phyloP scores from a whole-genome alignment of 495 filamentous ascomycete genomes.

The Penicillium desertorum region DNA sequence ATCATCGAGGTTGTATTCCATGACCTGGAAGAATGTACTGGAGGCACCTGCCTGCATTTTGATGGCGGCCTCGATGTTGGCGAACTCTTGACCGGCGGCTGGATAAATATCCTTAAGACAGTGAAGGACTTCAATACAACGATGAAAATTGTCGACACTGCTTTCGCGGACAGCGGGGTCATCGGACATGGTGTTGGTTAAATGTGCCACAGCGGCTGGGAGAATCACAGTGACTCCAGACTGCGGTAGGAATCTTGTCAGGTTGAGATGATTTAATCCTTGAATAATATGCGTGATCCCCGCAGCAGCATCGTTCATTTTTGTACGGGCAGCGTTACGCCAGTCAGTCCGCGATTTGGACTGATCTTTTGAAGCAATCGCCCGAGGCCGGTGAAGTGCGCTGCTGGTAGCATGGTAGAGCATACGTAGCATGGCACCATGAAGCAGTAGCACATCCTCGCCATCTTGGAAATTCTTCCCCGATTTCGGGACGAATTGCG shows the following conservation, averaged over 20 bases:
- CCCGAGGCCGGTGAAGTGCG: conserved; percentile 80
- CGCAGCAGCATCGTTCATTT: conserved; percentile 71
- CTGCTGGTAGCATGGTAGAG: conserved; percentile 82
- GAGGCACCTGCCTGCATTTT: conserved; percentile 46
- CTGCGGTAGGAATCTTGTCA: conserved; percentile 77
- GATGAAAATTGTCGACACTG: conserved; percentile 69
- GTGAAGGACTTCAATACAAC: conserved; percentile 77
- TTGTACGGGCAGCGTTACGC: conserved; percentile 58
- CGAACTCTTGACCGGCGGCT: conserved; percentile 75
- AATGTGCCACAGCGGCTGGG: conserved; percentile 82
- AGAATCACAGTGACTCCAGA: conserved; percentile 83
- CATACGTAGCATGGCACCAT: conserved; percentile 79
- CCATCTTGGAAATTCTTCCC: conserved; percentile 38
- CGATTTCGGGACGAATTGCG: conserved; percentile 41
- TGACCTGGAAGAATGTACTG: conserved; percentile 37
- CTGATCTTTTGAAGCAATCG: conserved; percentile 51
- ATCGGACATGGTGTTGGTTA: conserved; percentile 77
- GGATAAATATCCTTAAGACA: conserved; percentile 77
- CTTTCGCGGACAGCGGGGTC: conserved; percentile 62
- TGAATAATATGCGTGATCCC: conserved; percentile 76
- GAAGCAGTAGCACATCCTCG: conserved; percentile 62
- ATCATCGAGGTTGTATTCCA: conserved; percentile 34
- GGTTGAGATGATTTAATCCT: conserved; percentile 62
- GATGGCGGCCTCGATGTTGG: conserved; percentile 78
- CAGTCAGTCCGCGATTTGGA: conserved; percentile 41